phyloP scores from a whole-genome alignment of 768 basidiomycete genomes.

The Mrakia frigida region DNA sequence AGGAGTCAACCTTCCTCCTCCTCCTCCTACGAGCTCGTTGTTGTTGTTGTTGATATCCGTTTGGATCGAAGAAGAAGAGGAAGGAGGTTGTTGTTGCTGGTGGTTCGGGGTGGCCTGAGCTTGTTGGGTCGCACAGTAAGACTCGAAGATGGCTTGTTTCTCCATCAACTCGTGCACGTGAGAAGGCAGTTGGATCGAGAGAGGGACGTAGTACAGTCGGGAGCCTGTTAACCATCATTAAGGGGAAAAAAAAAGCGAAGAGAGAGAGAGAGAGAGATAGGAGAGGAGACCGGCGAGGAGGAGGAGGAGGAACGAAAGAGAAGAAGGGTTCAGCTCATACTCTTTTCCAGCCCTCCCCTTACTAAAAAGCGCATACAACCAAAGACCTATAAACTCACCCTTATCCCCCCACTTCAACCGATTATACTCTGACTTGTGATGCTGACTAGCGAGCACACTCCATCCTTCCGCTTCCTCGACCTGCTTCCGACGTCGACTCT shows the following conservation, averaged over 20 bases:
- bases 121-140: constrained; percentile 38
- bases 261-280: background rate
- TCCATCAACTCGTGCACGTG: constrained; percentile 54
- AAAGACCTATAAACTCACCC: constrained; percentile 35
- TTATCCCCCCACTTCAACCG: constrained; percentile 60
- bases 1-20: background rate
- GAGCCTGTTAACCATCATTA: constrained; percentile 48
- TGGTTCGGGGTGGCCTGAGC: background rate
- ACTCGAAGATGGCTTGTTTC: constrained; percentile 50
- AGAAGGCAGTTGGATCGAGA: constrained; percentile 60
- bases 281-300: background rate
- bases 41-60: constrained; percentile 7
- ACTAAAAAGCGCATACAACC: too few relatives aligned
- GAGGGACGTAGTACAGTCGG: constrained; percentile 57
- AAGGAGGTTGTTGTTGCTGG: background rate
- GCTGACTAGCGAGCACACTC: constrained; percentile 62
- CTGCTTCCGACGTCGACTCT: background rate
- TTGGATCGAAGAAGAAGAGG: constrained; percentile 53
- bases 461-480: constrained; percentile 40
- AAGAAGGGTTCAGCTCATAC: background rate
- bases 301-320: background rate
- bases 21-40: background rate
- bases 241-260: background rate
- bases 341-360: background rate
- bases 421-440: constrained; percentile 67